Evolutionary conservation across 306 rosid species (phyloP).

Genomic region (Adenanthera pavonina): DNA sequence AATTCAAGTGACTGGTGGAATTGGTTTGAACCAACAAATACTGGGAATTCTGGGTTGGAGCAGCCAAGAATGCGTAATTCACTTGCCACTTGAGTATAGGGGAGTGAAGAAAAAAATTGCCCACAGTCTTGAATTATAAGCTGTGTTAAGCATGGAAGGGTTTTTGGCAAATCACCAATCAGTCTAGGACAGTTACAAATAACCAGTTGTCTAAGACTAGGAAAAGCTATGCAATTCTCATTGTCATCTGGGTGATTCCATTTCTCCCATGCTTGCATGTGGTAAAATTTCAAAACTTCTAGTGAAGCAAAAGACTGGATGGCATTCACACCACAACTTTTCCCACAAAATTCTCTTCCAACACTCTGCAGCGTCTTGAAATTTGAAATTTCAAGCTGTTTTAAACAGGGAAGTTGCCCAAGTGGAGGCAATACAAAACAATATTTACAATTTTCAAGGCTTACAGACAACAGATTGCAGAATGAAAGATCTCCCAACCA

Average conservation of each 20-base stretch:
- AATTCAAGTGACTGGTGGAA: neutral
- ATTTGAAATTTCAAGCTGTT: slow-evolving; percentile 24
- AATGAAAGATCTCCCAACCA: slow-evolving; percentile 33
- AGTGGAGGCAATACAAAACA: slow-evolving; percentile 24
- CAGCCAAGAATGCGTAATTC: neutral
- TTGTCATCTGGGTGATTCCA: slow-evolving; percentile 31
- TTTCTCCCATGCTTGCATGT: slow-evolving; percentile 36
- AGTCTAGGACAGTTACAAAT: neutral
- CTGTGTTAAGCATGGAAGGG: slow-evolving; percentile 29
- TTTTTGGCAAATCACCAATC: slow-evolving; percentile 10
- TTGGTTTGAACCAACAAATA: neutral
- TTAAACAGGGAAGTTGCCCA: slow-evolving; percentile 38
- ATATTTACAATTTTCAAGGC: neutral
- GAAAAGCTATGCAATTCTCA: slow-evolving; percentile 23
- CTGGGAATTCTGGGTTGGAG: slow-evolving; percentile 8
- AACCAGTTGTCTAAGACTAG: slow-evolving; percentile 24
- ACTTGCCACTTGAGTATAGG: neutral
- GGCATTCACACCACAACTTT: neutral
- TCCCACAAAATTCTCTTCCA: slow-evolving; percentile 32
- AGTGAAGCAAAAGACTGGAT: slow-evolving; percentile 19
- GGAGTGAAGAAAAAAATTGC: slow-evolving; percentile 33
- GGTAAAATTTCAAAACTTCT: slow-evolving; percentile 32
- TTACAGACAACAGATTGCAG: neutral
- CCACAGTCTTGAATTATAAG: slow-evolving; percentile 15
- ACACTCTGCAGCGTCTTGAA: slow-evolving; percentile 7